Conservation (phyloP, 1,284 basidiomycete species). For the Irpex sp. region DNA sequence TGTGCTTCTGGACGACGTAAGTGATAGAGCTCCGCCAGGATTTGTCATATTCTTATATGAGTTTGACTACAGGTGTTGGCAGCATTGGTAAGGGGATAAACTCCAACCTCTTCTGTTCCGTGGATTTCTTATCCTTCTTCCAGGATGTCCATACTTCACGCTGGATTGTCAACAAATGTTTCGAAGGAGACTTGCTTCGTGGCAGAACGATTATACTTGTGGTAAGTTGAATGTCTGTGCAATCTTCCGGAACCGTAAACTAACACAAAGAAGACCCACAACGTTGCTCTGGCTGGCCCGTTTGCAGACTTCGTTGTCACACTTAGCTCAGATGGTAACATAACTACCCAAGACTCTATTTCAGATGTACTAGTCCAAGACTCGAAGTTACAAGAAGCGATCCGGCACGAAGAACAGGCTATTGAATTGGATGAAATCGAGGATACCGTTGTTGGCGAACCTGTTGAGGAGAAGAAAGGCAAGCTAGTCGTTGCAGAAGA, state of each 20-base stretch:
- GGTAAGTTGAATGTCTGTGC: conserved; percentile 35
- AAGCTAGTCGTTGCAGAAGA: conserved; percentile 59
- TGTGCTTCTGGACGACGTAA: conserved; percentile 58
- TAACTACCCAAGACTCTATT: conserved; percentile 43
- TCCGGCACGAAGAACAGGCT: conserved; percentile 37
- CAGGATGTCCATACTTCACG: conserved; percentile 63
- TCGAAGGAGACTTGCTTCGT: conserved; percentile 63
- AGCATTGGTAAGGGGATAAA: conserved; percentile 30
- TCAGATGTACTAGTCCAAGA: conserved; percentile 40
- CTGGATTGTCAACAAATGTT: conserved; percentile 76
- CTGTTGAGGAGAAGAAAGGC: conserved; percentile 29
- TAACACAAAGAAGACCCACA: conserved; percentile 19
- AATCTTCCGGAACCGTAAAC: no score
- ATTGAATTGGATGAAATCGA: conserved; percentile 39
- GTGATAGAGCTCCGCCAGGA: neutral
- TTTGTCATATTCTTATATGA: neutral
- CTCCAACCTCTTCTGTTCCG: neutral
- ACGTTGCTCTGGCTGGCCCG: conserved; percentile 56
- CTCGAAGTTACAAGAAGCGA: conserved; percentile 26
- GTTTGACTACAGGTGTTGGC: conserved; percentile 35
- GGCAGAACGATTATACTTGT: conserved; percentile 72
- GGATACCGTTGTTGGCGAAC: conserved; percentile 21
- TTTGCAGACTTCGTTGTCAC: conserved; percentile 64
- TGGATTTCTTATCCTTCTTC: neutral
- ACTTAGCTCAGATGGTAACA: conserved; percentile 46